These are phyloP conservation scores for Boletales sp. DNA, from an alignment of 768 basidiomycete genomes.

Conservation along the genomic window DNA sequence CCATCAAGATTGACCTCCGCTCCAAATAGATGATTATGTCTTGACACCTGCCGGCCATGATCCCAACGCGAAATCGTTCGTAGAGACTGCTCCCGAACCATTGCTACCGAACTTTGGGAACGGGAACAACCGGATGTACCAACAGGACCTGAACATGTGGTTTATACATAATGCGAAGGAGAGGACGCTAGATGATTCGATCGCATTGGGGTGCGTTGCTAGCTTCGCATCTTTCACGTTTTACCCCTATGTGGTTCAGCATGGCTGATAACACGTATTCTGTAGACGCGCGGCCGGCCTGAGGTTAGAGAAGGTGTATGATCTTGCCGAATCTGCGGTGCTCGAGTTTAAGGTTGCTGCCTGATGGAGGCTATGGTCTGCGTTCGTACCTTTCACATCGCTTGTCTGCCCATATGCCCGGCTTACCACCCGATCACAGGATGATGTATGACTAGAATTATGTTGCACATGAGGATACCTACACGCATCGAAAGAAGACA, in stretches of 20 bases:
- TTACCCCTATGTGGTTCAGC: too few relatives aligned
- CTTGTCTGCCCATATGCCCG: background rate
- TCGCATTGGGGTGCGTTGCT: constrained; percentile 28
- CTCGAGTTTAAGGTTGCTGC: constrained; percentile 20
- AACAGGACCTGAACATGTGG: constrained; percentile 48
- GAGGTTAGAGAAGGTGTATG: constrained; percentile 23
- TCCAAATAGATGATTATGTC: constrained; percentile 20
- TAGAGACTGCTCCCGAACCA: constrained; percentile 39
- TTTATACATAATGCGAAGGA: constrained; percentile 39
- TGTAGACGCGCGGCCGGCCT: constrained; percentile 17
- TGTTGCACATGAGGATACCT: background rate
- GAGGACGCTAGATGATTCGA: constrained; percentile 39
- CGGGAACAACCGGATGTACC: constrained; percentile 38
- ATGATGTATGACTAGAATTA: constrained; percentile 1
- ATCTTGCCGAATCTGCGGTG: constrained; percentile 25
- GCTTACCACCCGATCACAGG: background rate
- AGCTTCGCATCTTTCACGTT: background rate
- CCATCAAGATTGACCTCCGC: too few relatives aligned
- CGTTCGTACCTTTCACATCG: background rate
- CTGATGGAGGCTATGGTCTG: background rate
- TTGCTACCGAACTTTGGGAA: constrained; percentile 47
- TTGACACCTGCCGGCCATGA: constrained; percentile 11
- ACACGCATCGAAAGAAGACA: background rate
- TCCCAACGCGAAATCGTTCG: constrained; percentile 1
- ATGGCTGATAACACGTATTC: background rate